phyloP scores from a whole-genome alignment of 106 monocot species.

The Acanthochlamys bracteata region DNA sequence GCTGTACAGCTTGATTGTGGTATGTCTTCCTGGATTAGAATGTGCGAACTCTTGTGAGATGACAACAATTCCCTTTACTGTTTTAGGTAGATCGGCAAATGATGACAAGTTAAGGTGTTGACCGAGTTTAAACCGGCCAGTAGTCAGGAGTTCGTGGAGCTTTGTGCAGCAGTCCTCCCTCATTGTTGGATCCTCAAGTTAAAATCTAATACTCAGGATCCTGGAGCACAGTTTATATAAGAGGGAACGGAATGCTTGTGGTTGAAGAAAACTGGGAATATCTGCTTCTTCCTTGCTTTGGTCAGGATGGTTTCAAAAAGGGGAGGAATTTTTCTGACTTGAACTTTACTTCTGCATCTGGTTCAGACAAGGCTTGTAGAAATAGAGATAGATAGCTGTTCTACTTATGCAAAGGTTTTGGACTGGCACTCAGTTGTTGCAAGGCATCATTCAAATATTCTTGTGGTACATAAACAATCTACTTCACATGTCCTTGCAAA shows the following conservation, averaged over 20 bases:
- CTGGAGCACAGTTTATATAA: background rate
- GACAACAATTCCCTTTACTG: conserved; percentile 35
- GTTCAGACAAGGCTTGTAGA: background rate
- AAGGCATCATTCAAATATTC: background rate
- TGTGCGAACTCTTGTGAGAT: conserved; percentile 5
- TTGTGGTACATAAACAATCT: background rate
- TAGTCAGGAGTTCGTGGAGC: conserved; percentile 10
- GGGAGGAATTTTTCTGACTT: conserved; percentile 14
- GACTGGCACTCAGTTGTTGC: background rate
- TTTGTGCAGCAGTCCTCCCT: conserved; percentile 12
- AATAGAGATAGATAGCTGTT: background rate
- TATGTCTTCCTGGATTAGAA: conserved; percentile 27
- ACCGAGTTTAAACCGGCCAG: conserved; percentile 1
- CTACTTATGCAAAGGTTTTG: background rate
- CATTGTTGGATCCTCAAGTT: background rate
- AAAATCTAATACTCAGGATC: background rate
- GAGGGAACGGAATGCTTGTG: no score
- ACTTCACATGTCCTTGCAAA: background rate
- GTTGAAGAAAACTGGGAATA: conserved; percentile 21
- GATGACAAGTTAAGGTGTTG: background rate
- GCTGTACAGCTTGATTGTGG: conserved; percentile 36
- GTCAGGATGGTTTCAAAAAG: background rate
- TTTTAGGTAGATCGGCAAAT: background rate
- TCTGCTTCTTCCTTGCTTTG: background rate
- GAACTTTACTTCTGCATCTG: conserved; percentile 22